Evolutionary conservation across 192 early-diverging fungal species (phyloP), one percentile per base, ranked within the genome.

Genomic region (Linderina pennispora): DNA sequence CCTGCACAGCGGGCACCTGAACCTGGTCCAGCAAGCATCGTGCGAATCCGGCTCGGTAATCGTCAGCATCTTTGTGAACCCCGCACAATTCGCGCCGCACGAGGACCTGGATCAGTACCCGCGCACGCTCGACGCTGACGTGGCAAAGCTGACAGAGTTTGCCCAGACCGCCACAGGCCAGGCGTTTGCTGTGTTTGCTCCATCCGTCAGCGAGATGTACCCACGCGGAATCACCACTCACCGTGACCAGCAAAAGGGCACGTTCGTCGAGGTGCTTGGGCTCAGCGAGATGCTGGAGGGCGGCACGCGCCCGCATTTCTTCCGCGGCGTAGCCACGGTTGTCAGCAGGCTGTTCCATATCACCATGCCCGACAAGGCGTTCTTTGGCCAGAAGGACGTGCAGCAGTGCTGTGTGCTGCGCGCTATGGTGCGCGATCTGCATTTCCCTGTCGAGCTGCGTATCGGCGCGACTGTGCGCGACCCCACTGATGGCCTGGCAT

Each of bases 311-410:
- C 96, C 96, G 10, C 85, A 89, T 54, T 97, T 97, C 65, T 99
- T 99, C 75, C 80, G 94, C 38, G 96, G 96, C 25, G 96, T 99
- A 3, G 87, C 91, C 0, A 99, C 96, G 1, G 86, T 99, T 0
- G 92, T 96, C 2, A 60, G 85, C 24, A 99, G 96, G 66, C 78
- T 99, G 19, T 87, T 99, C 56, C 92, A 94, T 64, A 85, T 89
- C 21, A 78, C 83, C 17, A 80, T 86, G 67, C 92, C 96, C 3
- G 81, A 86, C 16, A 44, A 74, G 16, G 89, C 87, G 9, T 90
- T 77, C 48, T 99, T 99, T 70, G 96, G 96, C 0, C 94, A 99
- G 62, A 99, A 99, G 65, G 96, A 99, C 55, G 84, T 81, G 3
- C 96, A 99, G 74, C 96, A 99, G 62, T 93, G 88, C 51, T 80